Percentiles rank a stretch among this genome's conserved stretches.
phyloP scores from a whole-genome alignment of 371 early-diverging fungal species.

The Syncephalis fuscata region DNA sequence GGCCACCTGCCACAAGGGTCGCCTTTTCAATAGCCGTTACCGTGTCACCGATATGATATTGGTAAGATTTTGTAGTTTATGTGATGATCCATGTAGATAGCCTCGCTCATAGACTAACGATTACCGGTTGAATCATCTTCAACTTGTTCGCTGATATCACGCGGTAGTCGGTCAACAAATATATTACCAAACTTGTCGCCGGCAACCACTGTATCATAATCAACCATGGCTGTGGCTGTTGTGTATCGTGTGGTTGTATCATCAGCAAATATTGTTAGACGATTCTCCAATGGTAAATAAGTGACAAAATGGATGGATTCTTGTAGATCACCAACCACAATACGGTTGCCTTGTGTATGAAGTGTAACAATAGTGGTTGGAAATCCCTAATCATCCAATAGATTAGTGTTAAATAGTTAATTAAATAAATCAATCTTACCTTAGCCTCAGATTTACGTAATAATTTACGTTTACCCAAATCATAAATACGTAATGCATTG shows the following conservation, averaged over 20 bases:
- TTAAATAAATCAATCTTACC: conserved; percentile 10
- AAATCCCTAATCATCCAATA: conserved; percentile 21
- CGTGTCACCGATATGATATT: conserved; percentile 80
- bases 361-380: conserved; percentile 57
- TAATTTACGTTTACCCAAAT: conserved; percentile 79
- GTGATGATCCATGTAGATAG: conserved; percentile 66
- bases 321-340: conserved; percentile 73
- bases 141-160: conserved; percentile 40
- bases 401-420: neutral
- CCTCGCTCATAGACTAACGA: conserved; percentile 61
- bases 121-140: conserved; percentile 82
- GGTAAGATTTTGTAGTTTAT: conserved; percentile 52
- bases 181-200: conserved; percentile 97
- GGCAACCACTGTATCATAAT: conserved; percentile 83
- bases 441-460: conserved; percentile 78
- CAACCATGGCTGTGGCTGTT: conserved; percentile 61
- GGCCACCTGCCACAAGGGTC: conserved; percentile 64
- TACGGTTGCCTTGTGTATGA: conserved; percentile 71
- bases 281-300: conserved; percentile 57
- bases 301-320: conserved; percentile 72
- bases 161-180: conserved; percentile 57
- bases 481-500: conserved; percentile 75
- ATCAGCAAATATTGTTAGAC: conserved; percentile 79
- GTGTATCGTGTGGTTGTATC: conserved; percentile 85
- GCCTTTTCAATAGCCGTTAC: conserved; percentile 64